phyloP scores from a whole-genome alignment of 805 yeast species.

The Brettanomyces custersianus region DNA sequence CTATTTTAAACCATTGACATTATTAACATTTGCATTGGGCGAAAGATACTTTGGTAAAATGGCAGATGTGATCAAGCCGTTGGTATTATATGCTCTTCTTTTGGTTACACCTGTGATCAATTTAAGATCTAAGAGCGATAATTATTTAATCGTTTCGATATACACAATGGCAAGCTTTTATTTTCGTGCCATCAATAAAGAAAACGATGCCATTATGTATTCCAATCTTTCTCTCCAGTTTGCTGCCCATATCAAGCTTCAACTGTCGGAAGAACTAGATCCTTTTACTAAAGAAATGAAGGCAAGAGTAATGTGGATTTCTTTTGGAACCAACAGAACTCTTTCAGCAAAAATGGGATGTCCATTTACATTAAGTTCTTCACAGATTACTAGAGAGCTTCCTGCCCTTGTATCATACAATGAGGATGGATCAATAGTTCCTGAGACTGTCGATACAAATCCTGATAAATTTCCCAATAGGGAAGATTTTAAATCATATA shows the following conservation, averaged over 20 bases:
- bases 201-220: constrained; percentile 18
- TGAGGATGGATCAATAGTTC: constrained; percentile 5
- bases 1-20: constrained; percentile 14
- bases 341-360: constrained; percentile 22
- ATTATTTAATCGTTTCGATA: constrained; percentile 14
- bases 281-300: constrained; percentile 10
- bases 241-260: constrained; percentile 16
- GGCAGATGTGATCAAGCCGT: constrained; percentile 9
- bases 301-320: constrained; percentile 18
- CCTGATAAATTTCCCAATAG: constrained; percentile 1
- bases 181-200: constrained; percentile 16
- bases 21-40: constrained; percentile 18
- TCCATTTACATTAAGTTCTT: constrained; percentile 10
- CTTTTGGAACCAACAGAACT: constrained; percentile 18
- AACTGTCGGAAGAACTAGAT: constrained; percentile 3
- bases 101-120: constrained; percentile 13
- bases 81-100: constrained; percentile 10
- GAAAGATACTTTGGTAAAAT: constrained; percentile 13
- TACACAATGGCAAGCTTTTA: constrained; percentile 15
- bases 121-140: constrained; percentile 7
- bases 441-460: not conserved
- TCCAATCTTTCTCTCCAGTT: constrained; percentile 19
- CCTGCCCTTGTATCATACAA: constrained; percentile 11
- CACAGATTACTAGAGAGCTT: constrained; percentile 12
- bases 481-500: constrained; percentile 13